Evolutionary conservation across 2,329 filamentous ascomycete species (phyloP).

Genomic region (Cryphonectria japonica): DNA sequence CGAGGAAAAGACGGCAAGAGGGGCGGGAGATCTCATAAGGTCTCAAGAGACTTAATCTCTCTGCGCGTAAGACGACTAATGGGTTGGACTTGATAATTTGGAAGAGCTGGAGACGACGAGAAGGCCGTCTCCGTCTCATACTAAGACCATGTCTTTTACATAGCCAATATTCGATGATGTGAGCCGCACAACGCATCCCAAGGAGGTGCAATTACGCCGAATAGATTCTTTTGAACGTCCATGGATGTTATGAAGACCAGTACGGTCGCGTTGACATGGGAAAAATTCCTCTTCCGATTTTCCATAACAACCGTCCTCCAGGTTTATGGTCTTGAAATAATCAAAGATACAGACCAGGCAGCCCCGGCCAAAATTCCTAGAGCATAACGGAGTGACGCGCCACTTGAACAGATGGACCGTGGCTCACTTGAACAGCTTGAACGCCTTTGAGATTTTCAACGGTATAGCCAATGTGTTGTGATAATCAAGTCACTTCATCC

Average conservation of each 20-base stretch:
- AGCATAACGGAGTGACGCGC: not conserved
- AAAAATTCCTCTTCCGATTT: no score
- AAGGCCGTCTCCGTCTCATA: not conserved
- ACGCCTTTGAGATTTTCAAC: not conserved
- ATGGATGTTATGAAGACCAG: not conserved
- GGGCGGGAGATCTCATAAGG: not conserved
- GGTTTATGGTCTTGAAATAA: not conserved
- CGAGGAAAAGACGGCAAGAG: no score
- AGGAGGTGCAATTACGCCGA: not conserved
- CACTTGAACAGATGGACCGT: no score
- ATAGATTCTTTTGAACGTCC: not conserved
- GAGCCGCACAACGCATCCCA: not conserved
- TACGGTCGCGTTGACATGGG: not conserved
- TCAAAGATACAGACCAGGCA: not conserved
- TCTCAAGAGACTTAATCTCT: not conserved
- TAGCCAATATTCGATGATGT: not conserved
- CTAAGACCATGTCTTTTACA: not conserved
- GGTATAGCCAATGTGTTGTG: not conserved
- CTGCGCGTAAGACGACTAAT: no score
- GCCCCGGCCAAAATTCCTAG: not conserved
- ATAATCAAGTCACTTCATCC: not conserved
- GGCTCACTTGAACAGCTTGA: no score
- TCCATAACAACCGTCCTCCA: not conserved
- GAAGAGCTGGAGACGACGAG: not conserved
- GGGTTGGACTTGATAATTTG: no score